These are phyloP conservation scores for Scheffersomyces ergatensis DNA, from an alignment of 805 yeast genomes.

Conservation along the genomic window DNA sequence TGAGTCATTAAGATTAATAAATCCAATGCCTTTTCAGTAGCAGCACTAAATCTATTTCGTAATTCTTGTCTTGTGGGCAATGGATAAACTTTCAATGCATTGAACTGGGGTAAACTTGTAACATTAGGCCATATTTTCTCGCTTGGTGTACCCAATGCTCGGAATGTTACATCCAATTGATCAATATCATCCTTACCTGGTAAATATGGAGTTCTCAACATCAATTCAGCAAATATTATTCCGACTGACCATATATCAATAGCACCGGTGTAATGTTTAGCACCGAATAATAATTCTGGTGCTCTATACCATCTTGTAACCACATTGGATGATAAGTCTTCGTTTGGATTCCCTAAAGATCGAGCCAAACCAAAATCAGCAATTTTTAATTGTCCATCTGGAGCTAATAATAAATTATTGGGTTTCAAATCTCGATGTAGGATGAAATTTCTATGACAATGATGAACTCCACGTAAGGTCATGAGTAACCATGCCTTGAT, in stretches of 20 bases:
- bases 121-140: slow-evolving; percentile 92
- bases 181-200: slow-evolving; percentile 91
- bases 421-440: slow-evolving; percentile 94
- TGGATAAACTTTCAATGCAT: slow-evolving; percentile 73
- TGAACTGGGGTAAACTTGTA: slow-evolving; percentile 71
- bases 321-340: slow-evolving; percentile 83
- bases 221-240: slow-evolving; percentile 86
- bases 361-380: slow-evolving; percentile 98
- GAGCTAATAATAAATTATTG: slow-evolving; percentile 81
- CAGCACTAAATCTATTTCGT: slow-evolving; percentile 83
- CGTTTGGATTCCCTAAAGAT: slow-evolving; percentile 70
- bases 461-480: slow-evolving; percentile 93
- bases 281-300: slow-evolving; percentile 50
- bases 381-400: slow-evolving; percentile 82
- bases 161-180: slow-evolving; percentile 89
- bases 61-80: slow-evolving; percentile 79
- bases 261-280: slow-evolving; percentile 43
- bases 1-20: slow-evolving; percentile 69
- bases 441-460: slow-evolving; percentile 88
- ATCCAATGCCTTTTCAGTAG: slow-evolving; percentile 80
- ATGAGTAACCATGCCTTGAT: slow-evolving; percentile 91
- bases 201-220: slow-evolving; percentile 91
- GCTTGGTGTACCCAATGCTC: slow-evolving; percentile 95
- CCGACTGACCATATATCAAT: slow-evolving; percentile 47
- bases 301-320: slow-evolving; percentile 98